Evolutionary conservation across 257 asterid genomes (phyloP), one percentile per base, ranked within the genome.

Genomic region (Mitragyna speciosa): DNA sequence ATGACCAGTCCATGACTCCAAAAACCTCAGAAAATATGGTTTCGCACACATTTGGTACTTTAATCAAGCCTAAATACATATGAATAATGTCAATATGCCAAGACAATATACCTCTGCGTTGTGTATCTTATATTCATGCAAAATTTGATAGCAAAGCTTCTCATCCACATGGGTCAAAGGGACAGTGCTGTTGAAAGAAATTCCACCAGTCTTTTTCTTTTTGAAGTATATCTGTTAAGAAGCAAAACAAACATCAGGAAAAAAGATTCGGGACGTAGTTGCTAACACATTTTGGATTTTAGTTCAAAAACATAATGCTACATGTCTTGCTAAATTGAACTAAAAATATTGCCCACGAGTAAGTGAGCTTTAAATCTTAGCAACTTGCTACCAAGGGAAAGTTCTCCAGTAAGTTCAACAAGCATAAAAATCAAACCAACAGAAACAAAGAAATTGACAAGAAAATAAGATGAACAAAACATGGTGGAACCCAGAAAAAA

Each of bases 101-200:
- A 76, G 79, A 83, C 75, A 74, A 78, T 70, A 69, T 86, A 96
- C 99, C 98, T 96, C 98, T 58, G 99, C 99, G 87, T 96, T 96
- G 92, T 96, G 99, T 86, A 96, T 94, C 90, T 96, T 96, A 92
- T 94, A 96, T 83, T 96, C 99, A 7, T 96, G 99, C 81, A 96
- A 81, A 76, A 96, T 96, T 82, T 96, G 99, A 90, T 96, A 96
- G 89, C 99, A 96, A 70, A 96, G 97, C 89, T 96, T 96, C 93
- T 96, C 99, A 85, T 96, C 99, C 81, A 96, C 93, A 84, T 85
- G 99, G 80, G 98, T 96, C 83, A 96, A 86, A 54, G 87, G 86
- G 12, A 81, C 5, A 1, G 99, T 96, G 94, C 97, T 93, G 87
- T 96, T 96, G 90, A 96, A 96, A 73, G 98, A 96, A 86, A 96